A percentile compares a stretch with the other conserved stretches of the same genome.
Conservation (phyloP, 495 filamentous ascomycete species). For the Penicillium nucicola region DNA sequence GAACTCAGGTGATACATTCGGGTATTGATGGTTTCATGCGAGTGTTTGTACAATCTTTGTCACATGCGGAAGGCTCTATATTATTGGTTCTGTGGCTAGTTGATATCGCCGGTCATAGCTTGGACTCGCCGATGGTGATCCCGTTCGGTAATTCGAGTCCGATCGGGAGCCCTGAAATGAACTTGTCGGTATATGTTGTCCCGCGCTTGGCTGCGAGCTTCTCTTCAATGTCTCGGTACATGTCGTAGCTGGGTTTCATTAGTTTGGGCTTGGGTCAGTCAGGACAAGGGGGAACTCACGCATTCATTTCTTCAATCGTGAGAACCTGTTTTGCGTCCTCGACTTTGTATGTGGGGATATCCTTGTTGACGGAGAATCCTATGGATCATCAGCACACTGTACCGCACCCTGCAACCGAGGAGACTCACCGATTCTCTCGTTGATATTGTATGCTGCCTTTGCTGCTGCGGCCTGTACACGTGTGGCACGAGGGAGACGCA, state of each 20-base stretch:
- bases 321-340: slow-evolving; percentile 44
- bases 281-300: slow-evolving; percentile 26
- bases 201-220: slow-evolving; percentile 26
- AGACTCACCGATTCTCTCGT: slow-evolving; percentile 45
- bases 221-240: slow-evolving; percentile 46
- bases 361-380: slow-evolving; percentile 47
- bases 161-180: slow-evolving; percentile 34
- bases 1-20: too few relatives aligned
- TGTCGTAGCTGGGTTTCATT: slow-evolving; percentile 38
- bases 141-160: slow-evolving; percentile 40
- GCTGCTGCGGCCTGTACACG: slow-evolving; percentile 43
- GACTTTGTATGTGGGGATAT: slow-evolving; percentile 43
- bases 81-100: too few relatives aligned
- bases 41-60: not conserved
- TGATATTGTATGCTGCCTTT: slow-evolving; percentile 48
- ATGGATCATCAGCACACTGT: not conserved
- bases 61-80: too few relatives aligned
- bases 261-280: slow-evolving; percentile 5
- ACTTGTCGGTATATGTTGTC: slow-evolving; percentile 20
- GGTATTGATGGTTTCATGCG: not conserved
- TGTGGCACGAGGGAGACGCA: slow-evolving; percentile 42
- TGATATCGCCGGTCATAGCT: not conserved
- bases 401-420: not conserved
- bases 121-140: slow-evolving; percentile 19
- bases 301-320: slow-evolving; percentile 54